A percentile compares a stretch with the other conserved stretches of the same genome.
These are phyloP conservation scores for Ascochyta clinopodiicola DNA, from an alignment of 2,329 filamentous ascomycete species.

Conservation along the genomic window DNA sequence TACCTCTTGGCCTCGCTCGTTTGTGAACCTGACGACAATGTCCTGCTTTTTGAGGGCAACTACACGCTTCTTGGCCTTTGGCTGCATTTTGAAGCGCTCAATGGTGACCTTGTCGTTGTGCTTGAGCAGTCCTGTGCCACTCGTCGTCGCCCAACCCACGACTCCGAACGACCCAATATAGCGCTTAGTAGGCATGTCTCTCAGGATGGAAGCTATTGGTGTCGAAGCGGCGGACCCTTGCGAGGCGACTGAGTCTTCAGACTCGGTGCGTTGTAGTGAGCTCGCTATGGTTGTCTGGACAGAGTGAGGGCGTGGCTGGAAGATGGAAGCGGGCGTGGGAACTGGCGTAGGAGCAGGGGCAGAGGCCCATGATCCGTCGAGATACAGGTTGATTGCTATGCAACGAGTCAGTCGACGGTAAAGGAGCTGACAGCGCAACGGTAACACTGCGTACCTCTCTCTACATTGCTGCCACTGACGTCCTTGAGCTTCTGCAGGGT, in stretches of 20 bases:
- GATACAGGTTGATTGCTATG: constrained; percentile 67
- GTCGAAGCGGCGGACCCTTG: constrained; percentile 29
- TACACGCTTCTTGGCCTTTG: constrained; percentile 53
- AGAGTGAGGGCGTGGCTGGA: constrained; percentile 24
- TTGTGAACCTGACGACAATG: constrained; percentile 91
- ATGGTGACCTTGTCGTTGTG: constrained; percentile 86
- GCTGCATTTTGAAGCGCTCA: constrained; percentile 80
- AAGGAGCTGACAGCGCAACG: background rate
- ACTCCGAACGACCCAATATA: constrained; percentile 94
- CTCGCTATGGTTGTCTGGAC: constrained; percentile 34
- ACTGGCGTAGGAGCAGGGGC: constrained; percentile 8
- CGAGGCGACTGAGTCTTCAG: constrained; percentile 32
- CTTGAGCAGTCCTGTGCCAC: constrained; percentile 74
- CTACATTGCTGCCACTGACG: constrained; percentile 60
- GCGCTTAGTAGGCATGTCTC: constrained; percentile 63
- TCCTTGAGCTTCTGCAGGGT: constrained; percentile 57
- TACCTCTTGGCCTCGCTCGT: constrained; percentile 77
- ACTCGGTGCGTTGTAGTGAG: constrained; percentile 34
- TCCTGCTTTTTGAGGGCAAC: constrained; percentile 74
- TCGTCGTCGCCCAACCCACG: constrained; percentile 89
- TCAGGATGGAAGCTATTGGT: constrained; percentile 27
- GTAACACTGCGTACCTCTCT: constrained; percentile 50
- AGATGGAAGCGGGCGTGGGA: constrained; percentile 20
- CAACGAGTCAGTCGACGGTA: constrained; percentile 12
- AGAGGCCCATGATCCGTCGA: constrained; percentile 68